These are phyloP conservation scores for Fusarium poae DNA, from an alignment of 2,329 filamentous ascomycete species.

Conservation along the genomic window DNA sequence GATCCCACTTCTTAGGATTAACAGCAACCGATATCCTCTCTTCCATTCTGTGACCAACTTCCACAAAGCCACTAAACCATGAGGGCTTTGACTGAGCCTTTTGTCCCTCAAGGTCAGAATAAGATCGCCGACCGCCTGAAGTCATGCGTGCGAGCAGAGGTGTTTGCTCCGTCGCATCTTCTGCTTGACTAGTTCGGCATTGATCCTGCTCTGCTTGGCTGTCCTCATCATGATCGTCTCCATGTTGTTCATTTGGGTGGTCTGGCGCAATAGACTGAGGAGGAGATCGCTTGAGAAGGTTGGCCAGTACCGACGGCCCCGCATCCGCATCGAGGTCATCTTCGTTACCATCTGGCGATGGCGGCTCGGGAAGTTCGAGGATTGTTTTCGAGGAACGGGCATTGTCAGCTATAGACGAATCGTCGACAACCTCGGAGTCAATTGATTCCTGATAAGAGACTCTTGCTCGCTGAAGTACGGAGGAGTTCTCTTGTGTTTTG, in stretches of 20 bases:
- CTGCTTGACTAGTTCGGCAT: slow-evolving; percentile 17
- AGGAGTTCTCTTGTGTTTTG: slow-evolving; percentile 58
- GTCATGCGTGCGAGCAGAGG: slow-evolving; percentile 60
- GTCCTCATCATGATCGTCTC: slow-evolving; percentile 25
- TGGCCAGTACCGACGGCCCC: slow-evolving; percentile 61
- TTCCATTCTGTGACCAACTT: slow-evolving; percentile 52
- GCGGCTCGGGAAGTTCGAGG: slow-evolving; percentile 69
- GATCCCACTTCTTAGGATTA: slow-evolving; percentile 80
- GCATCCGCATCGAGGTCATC: slow-evolving; percentile 39
- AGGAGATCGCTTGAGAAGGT: slow-evolving; percentile 64
- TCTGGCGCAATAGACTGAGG: slow-evolving; percentile 54
- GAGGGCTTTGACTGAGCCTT: slow-evolving; percentile 53
- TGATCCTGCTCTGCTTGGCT: slow-evolving; percentile 27
- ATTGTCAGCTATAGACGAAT: slow-evolving; percentile 43
- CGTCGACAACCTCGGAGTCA: slow-evolving; percentile 41
- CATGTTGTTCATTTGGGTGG: slow-evolving; percentile 26
- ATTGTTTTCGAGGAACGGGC: slow-evolving; percentile 64
- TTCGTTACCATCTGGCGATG: slow-evolving; percentile 46
- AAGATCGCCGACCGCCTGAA: slow-evolving; percentile 49
- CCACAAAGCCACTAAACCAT: slow-evolving; percentile 54
- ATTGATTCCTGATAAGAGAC: slow-evolving; percentile 50
- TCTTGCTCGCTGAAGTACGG: slow-evolving; percentile 60
- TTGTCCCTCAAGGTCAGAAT: slow-evolving; percentile 65
- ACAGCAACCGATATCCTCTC: slow-evolving; percentile 55
- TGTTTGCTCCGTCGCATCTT: slow-evolving; percentile 59